Base-by-base conservation (phyloP, 257 asterid species). In the Primulina huaijiensis region DNA sequence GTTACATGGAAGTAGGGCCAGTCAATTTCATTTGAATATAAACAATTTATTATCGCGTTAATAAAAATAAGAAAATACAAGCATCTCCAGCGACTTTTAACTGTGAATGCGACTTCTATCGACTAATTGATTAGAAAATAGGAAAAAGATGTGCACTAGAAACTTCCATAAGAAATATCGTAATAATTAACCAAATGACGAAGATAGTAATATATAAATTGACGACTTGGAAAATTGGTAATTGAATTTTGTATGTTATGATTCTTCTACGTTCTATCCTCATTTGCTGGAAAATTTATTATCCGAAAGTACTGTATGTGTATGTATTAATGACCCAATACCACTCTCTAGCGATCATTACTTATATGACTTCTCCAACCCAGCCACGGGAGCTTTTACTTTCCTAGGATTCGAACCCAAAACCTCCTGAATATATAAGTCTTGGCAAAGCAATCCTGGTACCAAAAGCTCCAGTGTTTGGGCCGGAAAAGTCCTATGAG, bases 1-100 rank as follows among this genome's bases (percentile, higher is more conserved):
- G 38, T 4, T 33, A 33, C 8, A 33, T 33, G 8, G 37, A 33
- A 33, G 6, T 34, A 3, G 30, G 30, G 30, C 30, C 30, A 27
- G 30, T 27, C 30, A 2, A 27, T 27, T 27, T 3, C 30, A 27
- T 27, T 27, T 23, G 25, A 23, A 23, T 23, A 23, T 31, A 31
- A 10, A 38, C 2, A 38, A 38, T 38, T 43, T 43, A 43, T 12
- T 3, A 43, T 46, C 20, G 56, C 7, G 8, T 46, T 50, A 6
- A 16, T 50, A 17, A 12, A 50, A 4, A 5, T 0, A 50, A 50
- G 8, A 40, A 43, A 16, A 17, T 50, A 68, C 27, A 1, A 6
- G 50, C 57, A 61, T 30, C 59, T 67, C 70, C 70, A 62, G 53
- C 66, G 71, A 75, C 62, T 50, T 62, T 40, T 11, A 70, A 46